phyloP scores from a whole-genome alignment of 2,329 filamentous ascomycete species.

The Pyrenophora tritici-repentis region DNA sequence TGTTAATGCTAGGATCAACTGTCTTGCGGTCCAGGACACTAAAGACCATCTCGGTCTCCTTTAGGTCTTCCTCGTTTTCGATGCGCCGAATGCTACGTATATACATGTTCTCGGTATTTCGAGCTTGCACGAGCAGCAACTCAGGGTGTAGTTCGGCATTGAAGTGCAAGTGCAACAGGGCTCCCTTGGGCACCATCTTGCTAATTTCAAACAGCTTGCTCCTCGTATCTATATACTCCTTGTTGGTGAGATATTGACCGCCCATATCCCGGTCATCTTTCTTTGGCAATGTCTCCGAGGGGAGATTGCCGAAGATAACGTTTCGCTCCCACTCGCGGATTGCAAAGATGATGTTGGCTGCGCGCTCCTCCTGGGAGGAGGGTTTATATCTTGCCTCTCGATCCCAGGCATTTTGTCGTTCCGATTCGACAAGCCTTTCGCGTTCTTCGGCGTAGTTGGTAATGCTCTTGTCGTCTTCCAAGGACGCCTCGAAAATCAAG shows the following conservation, averaged over 20 bases:
- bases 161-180: slow-evolving; percentile 76
- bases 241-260: slow-evolving; percentile 54
- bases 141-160: slow-evolving; percentile 71
- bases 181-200: slow-evolving; percentile 69
- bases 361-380: slow-evolving; percentile 27
- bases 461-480: slow-evolving; percentile 2
- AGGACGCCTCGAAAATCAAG: slow-evolving; percentile 11
- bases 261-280: slow-evolving; percentile 52
- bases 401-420: slow-evolving; percentile 47
- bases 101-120: slow-evolving; percentile 64
- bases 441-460: slow-evolving; percentile 29
- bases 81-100: slow-evolving; percentile 66
- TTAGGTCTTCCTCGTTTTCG: slow-evolving; percentile 49
- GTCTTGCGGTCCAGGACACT: slow-evolving; percentile 51
- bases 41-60: slow-evolving; percentile 66
- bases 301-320: slow-evolving; percentile 49
- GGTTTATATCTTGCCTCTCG: slow-evolving; percentile 26
- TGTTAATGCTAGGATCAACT: slow-evolving; percentile 34
- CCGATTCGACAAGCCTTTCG: slow-evolving; percentile 34
- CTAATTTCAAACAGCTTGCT: slow-evolving; percentile 65
- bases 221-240: slow-evolving; percentile 50
- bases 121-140: slow-evolving; percentile 62
- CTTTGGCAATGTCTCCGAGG: slow-evolving; percentile 50
- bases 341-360: slow-evolving; percentile 42
- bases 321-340: slow-evolving; percentile 52